phyloP scores from a whole-genome alignment of 371 early-diverging fungal species.

The Funneliformis caledonium region DNA sequence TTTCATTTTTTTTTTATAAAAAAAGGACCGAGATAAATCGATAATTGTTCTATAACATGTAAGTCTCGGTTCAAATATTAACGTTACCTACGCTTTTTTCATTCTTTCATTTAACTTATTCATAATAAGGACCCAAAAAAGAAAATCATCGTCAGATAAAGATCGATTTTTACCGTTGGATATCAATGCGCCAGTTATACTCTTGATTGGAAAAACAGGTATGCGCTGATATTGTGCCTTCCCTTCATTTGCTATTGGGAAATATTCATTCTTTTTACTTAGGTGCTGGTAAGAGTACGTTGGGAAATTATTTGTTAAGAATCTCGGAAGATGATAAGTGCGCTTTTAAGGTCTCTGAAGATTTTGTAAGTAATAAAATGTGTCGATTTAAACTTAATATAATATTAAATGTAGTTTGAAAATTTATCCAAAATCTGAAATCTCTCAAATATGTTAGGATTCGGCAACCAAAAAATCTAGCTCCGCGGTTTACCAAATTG shows the following conservation, averaged over 20 bases:
- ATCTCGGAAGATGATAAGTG: too few species aligned
- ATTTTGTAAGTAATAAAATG: neutral
- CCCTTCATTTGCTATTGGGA: neutral
- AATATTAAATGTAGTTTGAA: too few species aligned
- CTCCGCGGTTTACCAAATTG: neutral
- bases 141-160: too few species aligned
- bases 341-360: neutral
- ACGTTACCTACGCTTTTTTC: too few species aligned
- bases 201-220: conserved; percentile 24
- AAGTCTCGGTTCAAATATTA: too few species aligned
- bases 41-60: too few species aligned
- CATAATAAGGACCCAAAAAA: too few species aligned
- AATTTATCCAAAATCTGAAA: neutral
- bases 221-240: neutral
- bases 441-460: neutral
- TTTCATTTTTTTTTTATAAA: too few species aligned
- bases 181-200: neutral
- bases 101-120: too few species aligned
- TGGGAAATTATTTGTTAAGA: conserved; percentile 14
- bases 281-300: conserved; percentile 36
- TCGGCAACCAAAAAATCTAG: neutral
- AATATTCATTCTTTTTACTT: neutral
- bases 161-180: too few species aligned
- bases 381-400: neutral
- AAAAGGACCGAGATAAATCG: too few species aligned